Conservation (phyloP, 2,329 filamentous ascomycete genomes). For the Alternaria longipes region DNA sequence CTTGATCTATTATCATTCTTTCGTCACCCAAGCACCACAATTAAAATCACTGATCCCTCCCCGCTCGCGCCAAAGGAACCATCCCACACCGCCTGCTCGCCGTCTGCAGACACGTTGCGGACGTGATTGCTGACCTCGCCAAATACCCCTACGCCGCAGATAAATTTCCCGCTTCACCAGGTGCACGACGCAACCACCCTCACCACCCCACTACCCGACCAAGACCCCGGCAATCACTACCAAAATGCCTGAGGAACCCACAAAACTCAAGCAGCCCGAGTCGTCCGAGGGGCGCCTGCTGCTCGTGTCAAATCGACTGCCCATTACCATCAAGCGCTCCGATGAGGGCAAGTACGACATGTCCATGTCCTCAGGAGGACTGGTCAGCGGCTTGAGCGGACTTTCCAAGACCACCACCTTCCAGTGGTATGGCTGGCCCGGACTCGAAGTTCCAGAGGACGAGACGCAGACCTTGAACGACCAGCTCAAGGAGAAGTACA, state of each 20-base stretch:
- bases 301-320: conserved; percentile 91
- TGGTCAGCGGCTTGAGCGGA: conserved; percentile 92
- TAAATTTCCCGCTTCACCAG: conserved; percentile 9
- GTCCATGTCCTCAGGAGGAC: conserved; percentile 94
- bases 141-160: conserved; percentile 6
- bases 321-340: conserved; percentile 94
- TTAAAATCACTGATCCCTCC: conserved; percentile 11
- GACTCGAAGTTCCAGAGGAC: conserved; percentile 85
- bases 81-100: not conserved
- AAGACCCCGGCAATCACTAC: conserved; percentile 4
- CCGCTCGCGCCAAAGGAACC: conserved; percentile 2
- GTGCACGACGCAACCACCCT: conserved; percentile 5
- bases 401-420: conserved; percentile 92
- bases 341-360: conserved; percentile 93
- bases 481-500: conserved; percentile 85
- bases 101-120: not conserved
- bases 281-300: conserved; percentile 66
- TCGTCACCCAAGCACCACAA: conserved; percentile 37
- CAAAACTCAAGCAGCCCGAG: conserved; percentile 37
- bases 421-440: conserved; percentile 99
- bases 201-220: conserved; percentile 11
- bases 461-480: conserved; percentile 79
- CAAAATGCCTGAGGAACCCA: conserved; percentile 43
- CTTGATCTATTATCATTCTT: conserved; percentile 42
- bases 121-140: conserved; percentile 9